Base-by-base conservation (phyloP, 805 yeast species). In the Candida verbasci region DNA sequence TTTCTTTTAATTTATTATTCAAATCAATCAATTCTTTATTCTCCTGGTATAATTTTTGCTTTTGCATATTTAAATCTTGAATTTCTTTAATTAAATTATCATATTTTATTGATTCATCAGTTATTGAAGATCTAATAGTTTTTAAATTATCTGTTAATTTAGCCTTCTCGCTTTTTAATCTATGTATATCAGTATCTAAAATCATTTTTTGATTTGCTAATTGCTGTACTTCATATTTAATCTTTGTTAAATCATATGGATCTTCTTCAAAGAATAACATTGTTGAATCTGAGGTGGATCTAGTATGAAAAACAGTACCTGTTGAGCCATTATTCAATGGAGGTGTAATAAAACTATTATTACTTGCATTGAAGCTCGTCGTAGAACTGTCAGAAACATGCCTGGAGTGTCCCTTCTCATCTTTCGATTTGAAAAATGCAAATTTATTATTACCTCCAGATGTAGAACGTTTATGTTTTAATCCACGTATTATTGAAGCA, bases 41-140 rank as follows among this genome's bases (percentile, higher is more conserved):
- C 18, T 46, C 44, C 14, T 58, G 61, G 28, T 42, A 17, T 15
- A 86, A 56, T 12, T 59, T 55, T 23, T 60, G 64, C 56, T 73
- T 80, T 31, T 72, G 70, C 0, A 47, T 41, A 21, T 60, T 68
- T 43, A 87, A 60, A 14, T 61, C 70, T 32, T 66, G 71, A 10
- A 83, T 66, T 26, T 82, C 87, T 29, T 60, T 63, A 15, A 62
- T 39, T 24, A 81, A 45, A 5, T 55, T 54, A 2, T 70, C 65
- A 43, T 72, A 76, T 1, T 65, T 58, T 1, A 65, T 52, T 24
- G 67, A 64, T 42, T 72, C 66, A 27, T 55, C 56, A 11, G 57
- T 51, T 9, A 79, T 46, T 41, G 68, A 72, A 24, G 55, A 46
- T 35, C 65, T 70, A 39, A 74, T 37, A n/a, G 58, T 50, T 35